A percentile compares a stretch with the other conserved stretches of the same genome.
These are phyloP conservation scores for Emergomyces orientalis DNA, from an alignment of 2,329 filamentous ascomycete species.

Conservation along the genomic window DNA sequence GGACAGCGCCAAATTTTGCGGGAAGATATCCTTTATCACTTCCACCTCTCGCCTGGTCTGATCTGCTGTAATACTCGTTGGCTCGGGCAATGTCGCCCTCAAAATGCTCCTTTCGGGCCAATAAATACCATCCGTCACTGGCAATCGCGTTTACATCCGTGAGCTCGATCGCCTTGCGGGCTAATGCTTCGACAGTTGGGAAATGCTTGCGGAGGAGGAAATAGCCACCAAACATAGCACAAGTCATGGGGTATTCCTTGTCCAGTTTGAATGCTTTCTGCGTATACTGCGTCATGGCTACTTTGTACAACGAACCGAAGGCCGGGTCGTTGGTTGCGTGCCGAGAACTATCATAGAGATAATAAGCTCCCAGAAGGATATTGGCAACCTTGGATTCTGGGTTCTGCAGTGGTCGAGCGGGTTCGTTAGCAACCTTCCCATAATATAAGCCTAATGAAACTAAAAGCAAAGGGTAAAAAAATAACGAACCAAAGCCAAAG, in stretches of 20 bases:
- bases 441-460: neutral
- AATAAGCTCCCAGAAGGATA: slow-evolving; percentile 80
- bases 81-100: slow-evolving; percentile 65
- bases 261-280: slow-evolving; percentile 90
- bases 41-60: slow-evolving; percentile 85
- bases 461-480: neutral
- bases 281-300: slow-evolving; percentile 88
- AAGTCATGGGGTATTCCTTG: slow-evolving; percentile 81
- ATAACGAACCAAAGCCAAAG: slow-evolving; percentile 59
- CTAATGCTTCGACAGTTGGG: slow-evolving; percentile 72
- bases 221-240: slow-evolving; percentile 80
- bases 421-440: slow-evolving; percentile 12
- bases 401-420: slow-evolving; percentile 36
- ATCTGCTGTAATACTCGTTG: slow-evolving; percentile 75
- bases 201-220: slow-evolving; percentile 77
- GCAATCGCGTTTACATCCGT: slow-evolving; percentile 95
- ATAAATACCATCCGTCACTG: slow-evolving; percentile 93
- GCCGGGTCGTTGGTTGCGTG: slow-evolving; percentile 74
- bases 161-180: slow-evolving; percentile 86
- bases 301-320: slow-evolving; percentile 78
- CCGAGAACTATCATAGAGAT: slow-evolving; percentile 76
- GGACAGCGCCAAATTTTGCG: slow-evolving; percentile 87
- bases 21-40: slow-evolving; percentile 85
- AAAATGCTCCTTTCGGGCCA: slow-evolving; percentile 85
- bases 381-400: slow-evolving; percentile 82